Evolutionary conservation across 1,284 basidiomycete genomes (phyloP).

Genomic region (Cryptococcus floricola): DNA sequence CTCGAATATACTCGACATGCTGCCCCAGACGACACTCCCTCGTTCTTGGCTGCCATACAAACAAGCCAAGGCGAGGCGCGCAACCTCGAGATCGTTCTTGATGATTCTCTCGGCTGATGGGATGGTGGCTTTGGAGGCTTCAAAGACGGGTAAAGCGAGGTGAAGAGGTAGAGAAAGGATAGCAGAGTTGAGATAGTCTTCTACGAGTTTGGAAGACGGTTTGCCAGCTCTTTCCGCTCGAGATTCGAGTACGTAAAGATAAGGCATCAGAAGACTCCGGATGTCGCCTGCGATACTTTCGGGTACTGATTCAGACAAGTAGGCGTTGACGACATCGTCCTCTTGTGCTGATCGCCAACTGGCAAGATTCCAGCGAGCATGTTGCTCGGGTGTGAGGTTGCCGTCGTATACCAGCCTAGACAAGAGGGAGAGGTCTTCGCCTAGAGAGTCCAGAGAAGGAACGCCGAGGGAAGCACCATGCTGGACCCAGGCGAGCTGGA

Average conservation of each 20-base stretch:
- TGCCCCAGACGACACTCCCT: conserved; percentile 60
- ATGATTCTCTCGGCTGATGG: conserved; percentile 66
- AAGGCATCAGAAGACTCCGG: conserved; percentile 74
- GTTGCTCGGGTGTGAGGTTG: conserved; percentile 28
- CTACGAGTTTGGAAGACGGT: conserved; percentile 60
- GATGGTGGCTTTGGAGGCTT: conserved; percentile 82
- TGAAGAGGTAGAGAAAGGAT: conserved; percentile 65
- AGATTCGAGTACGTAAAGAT: conserved; percentile 82
- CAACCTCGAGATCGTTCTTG: conserved; percentile 74
- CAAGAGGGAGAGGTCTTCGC: conserved; percentile 83
- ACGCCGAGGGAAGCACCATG: conserved; percentile 78
- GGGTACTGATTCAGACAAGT: conserved; percentile 66
- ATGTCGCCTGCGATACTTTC: conserved; percentile 67
- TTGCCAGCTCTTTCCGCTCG: conserved; percentile 71
- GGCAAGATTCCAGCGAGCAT: conserved; percentile 63
- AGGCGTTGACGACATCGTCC: conserved; percentile 63
- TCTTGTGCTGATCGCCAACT: conserved; percentile 68
- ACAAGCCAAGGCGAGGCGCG: conserved; percentile 75
- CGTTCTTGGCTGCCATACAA: conserved; percentile 76
- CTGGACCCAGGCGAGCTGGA: conserved; percentile 73
- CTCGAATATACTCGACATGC: conserved; percentile 87
- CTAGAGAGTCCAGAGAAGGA: conserved; percentile 72
- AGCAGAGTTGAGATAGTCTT: conserved; percentile 65
- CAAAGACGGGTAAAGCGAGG: conserved; percentile 70
- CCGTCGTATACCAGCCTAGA: conserved; percentile 80